These are phyloP conservation scores for Talaromyces islandicus DNA, from an alignment of 2,329 filamentous ascomycete species.

Conservation along the genomic window DNA sequence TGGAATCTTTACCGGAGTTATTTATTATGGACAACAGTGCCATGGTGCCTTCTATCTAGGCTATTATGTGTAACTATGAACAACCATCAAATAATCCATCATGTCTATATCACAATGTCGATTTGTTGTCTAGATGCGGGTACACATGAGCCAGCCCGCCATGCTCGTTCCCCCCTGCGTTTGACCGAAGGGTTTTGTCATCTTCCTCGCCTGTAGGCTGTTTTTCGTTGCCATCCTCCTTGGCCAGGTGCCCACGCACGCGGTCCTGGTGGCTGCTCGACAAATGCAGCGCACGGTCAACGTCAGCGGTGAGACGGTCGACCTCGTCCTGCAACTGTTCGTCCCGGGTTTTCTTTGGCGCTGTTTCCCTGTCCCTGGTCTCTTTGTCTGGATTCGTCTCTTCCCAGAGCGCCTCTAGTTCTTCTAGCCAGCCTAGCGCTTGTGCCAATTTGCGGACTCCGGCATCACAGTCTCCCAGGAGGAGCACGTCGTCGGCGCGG, in stretches of 20 bases:
- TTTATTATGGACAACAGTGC: background rate
- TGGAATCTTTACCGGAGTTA: background rate
- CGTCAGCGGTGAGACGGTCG: slow-evolving; percentile 51
- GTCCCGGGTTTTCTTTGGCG: slow-evolving; percentile 43
- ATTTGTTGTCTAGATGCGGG: slow-evolving; percentile 24
- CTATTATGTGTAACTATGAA: background rate
- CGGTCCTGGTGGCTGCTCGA: slow-evolving; percentile 42
- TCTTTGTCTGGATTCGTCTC: slow-evolving; percentile 58
- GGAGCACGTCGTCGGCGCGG: slow-evolving; percentile 74
- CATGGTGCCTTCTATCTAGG: background rate
- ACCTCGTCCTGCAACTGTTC: slow-evolving; percentile 54
- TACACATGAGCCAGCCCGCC: slow-evolving; percentile 30
- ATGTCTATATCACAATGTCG: slow-evolving; percentile 5
- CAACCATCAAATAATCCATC: background rate
- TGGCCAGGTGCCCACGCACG: slow-evolving; percentile 26
- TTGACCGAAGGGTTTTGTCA: slow-evolving; percentile 4
- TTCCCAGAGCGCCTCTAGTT: slow-evolving; percentile 73
- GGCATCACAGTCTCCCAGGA: slow-evolving; percentile 75
- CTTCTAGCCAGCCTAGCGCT: slow-evolving; percentile 76
- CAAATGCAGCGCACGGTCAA: slow-evolving; percentile 50
- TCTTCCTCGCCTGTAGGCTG: background rate
- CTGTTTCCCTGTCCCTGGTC: slow-evolving; percentile 37
- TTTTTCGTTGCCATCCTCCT: background rate
- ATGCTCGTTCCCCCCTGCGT: slow-evolving; percentile 4
- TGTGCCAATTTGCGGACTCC: slow-evolving; percentile 74